Evolutionary conservation across 306 rosid genomes (phyloP).

Genomic region (Quercus wislizeni): DNA sequence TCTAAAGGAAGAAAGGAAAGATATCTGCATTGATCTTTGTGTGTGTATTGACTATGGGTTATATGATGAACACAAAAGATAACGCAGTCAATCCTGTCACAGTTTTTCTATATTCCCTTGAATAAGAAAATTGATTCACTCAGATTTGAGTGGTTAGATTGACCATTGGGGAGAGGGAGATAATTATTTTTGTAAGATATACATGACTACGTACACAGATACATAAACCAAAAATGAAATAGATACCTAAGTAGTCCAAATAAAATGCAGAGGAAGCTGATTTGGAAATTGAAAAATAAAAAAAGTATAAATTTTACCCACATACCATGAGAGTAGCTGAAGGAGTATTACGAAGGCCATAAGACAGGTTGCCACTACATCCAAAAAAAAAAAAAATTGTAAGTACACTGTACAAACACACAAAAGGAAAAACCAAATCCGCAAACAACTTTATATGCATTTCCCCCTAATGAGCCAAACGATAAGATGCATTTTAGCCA

Average conservation of each 20-base stretch:
- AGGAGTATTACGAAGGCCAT: constrained; percentile 82
- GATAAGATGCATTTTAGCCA: neutral
- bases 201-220: neutral
- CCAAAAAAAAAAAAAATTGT: neutral
- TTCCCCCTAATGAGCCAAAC: neutral
- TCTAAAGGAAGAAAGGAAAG: neutral
- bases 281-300: neutral
- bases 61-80: neutral
- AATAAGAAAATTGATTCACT: neutral
- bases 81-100: neutral
- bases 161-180: neutral
- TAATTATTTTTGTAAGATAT: neutral
- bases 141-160: neutral
- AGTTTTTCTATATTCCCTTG: neutral
- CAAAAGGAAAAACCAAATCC: neutral
- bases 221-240: neutral
- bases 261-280: constrained; percentile 12
- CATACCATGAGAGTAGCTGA: constrained; percentile 67
- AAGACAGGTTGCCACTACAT: constrained; percentile 77
- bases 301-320: constrained; percentile 17
- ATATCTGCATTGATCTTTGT: neutral
- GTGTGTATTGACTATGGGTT: neutral
- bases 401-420: neutral
- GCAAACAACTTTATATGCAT: neutral
- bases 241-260: neutral